These are phyloP conservation scores for Pythium biforme DNA, from an alignment of 352 stramenopile species.

Conservation along the genomic window DNA sequence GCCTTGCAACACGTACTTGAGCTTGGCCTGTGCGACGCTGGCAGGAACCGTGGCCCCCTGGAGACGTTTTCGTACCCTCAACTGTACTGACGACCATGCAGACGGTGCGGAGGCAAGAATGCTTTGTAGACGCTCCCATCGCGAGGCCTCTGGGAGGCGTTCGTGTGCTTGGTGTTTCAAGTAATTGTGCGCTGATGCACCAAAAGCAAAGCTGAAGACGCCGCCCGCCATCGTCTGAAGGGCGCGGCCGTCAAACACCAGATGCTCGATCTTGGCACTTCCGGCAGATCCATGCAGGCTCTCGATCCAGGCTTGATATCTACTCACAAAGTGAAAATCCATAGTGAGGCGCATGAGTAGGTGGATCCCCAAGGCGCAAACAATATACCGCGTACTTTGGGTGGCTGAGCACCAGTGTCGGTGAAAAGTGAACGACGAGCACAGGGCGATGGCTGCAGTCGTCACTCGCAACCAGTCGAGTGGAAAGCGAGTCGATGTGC, in stretches of 20 bases:
- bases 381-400: background rate
- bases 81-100: constrained; percentile 17
- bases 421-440: constrained; percentile 59
- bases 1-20: constrained; percentile 37
- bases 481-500: constrained; percentile 33
- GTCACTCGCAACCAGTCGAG: constrained; percentile 18
- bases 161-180: constrained; percentile 3
- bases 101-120: background rate
- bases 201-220: constrained; percentile 57
- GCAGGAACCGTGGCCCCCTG: background rate
- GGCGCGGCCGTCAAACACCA: constrained; percentile 44
- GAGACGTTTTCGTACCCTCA: constrained; percentile 32
- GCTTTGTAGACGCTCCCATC: constrained; percentile 5
- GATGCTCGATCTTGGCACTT: constrained; percentile 31
- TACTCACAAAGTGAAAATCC: background rate
- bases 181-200: constrained; percentile 38
- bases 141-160: background rate
- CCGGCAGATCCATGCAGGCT: background rate
- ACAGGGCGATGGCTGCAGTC: constrained; percentile 35
- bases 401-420: constrained; percentile 6
- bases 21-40: constrained; percentile 56
- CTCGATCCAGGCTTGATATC: constrained; percentile 23
- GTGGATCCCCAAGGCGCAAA: background rate
- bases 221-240: constrained; percentile 35
- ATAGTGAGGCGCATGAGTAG: background rate